A percentile compares a stretch with the other conserved stretches of the same genome.
Conservation (phyloP, 108 stramenopile genomes). For the Cyclotella sp. region DNA sequence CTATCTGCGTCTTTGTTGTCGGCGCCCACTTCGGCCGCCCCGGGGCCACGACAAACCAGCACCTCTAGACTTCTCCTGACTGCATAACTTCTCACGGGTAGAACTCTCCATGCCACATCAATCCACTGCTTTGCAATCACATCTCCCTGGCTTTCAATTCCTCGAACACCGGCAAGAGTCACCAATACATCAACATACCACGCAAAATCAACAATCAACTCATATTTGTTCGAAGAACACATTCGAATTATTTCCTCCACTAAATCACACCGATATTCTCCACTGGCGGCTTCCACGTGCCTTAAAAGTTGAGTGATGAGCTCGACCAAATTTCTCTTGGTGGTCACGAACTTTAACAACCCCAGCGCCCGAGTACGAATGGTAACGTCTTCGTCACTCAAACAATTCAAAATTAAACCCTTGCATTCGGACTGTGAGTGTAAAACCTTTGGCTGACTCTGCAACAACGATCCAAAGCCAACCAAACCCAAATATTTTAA, state of each 20-base stretch:
- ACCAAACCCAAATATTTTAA: constrained; percentile 98
- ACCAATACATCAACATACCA: constrained; percentile 97
- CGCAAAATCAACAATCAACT: constrained; percentile 87
- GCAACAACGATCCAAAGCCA: constrained; percentile 92
- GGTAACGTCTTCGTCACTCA: constrained; percentile 97
- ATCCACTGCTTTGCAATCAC: constrained; percentile 90
- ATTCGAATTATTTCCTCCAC: constrained; percentile 93
- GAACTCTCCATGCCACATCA: constrained; percentile 95
- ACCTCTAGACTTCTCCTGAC: constrained; percentile 83
- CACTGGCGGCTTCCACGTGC: constrained; percentile 91
- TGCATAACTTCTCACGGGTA: constrained; percentile 92
- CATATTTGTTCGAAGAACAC: constrained; percentile 95
- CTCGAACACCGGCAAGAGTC: constrained; percentile 83
- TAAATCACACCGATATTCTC: constrained; percentile 92
- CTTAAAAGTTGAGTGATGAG: constrained; percentile 91
- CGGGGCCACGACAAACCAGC: constrained; percentile 53
- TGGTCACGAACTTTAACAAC: constrained; percentile 94
- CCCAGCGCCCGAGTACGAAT: constrained; percentile 96
- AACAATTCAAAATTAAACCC: constrained; percentile 91
- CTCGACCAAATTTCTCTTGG: constrained; percentile 92
- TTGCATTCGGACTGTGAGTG: constrained; percentile 80
- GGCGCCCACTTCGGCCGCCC: constrained; percentile 33
- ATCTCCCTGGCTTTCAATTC: constrained; percentile 74
- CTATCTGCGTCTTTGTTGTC: constrained; percentile 45
- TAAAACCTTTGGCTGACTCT: constrained; percentile 90